Evolutionary conservation across 345 rosid species (phyloP), one percentile per base, ranked within the genome.

Genomic region (Acer negundo): DNA sequence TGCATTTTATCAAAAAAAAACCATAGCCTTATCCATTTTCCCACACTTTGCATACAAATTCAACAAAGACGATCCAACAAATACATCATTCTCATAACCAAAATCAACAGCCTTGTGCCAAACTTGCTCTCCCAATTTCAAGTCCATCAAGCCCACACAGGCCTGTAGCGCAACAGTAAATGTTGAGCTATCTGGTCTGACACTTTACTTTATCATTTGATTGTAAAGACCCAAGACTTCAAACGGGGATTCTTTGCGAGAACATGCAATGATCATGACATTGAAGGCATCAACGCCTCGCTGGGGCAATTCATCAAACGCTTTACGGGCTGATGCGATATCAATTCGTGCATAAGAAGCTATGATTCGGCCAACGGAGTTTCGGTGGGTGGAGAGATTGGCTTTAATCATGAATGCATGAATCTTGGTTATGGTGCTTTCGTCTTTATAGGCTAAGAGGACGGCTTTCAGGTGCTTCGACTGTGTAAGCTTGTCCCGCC

Each of bases 111-210:
- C 97, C 70, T 77, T 84, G 42, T 77, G 5, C 92, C 95, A 90
- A 62, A 92, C 85, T 63, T 61, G 66, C 59, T 89, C 86, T 40
- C 95, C 97, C 70, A 31, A 72, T 77, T 84, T 77, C 75, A 79
- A 53, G 58, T 80, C 88, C 88, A 75, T 76, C 80, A 83, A 79
- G 66, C 72, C 86, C 22, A 87, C 82, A 62, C 97, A 92, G 0
- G 95, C 98, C 81, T 92, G 90, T 61, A 94, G 79, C 2, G 90
- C 83, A 15, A 92, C 59, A 4, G 98, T 90, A 70, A 90, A 90
- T 46, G 85, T 92, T 2, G 97, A 88, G 89, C 95, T 94, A 79
- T 92, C 95, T 20, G 97, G 94, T 75, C 62, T 84, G 59, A 80
- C 73, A 55, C 84, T 83, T 77, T 87, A 93, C 42, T 42, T 0